Evolutionary conservation across 192 early-diverging fungal genomes (phyloP).

Genomic region (Entrophospora sp.): DNA sequence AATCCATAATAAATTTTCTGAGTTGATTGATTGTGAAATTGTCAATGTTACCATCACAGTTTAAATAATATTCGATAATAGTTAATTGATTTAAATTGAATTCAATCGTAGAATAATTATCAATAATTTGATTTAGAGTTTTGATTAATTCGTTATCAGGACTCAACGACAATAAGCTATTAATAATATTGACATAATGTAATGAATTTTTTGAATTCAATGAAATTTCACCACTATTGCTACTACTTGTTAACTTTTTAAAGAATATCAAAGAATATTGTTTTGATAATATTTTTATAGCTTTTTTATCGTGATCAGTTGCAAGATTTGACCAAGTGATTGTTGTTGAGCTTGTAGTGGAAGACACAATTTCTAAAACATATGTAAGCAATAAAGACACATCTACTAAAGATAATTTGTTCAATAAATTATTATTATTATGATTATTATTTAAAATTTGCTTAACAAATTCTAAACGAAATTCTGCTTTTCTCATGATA

Average conservation of each 20-base stretch:
- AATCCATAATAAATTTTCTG: constrained; percentile 9
- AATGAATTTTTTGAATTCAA: neutral
- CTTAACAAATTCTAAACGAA: constrained; percentile 3
- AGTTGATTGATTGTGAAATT: neutral
- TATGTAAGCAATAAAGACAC: no score
- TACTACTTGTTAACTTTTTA: constrained; percentile 15
- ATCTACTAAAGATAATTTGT: neutral
- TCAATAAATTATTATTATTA: no score
- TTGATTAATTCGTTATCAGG: neutral
- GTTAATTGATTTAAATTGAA: constrained; percentile 18
- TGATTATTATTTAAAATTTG: neutral
- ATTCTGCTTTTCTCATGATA: neutral
- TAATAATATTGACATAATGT: neutral
- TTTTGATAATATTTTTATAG: constrained; percentile 16
- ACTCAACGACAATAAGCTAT: neutral
- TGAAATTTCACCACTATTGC: no score
- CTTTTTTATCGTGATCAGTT: constrained; percentile 20
- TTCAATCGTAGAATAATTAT: neutral
- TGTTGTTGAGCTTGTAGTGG: no score
- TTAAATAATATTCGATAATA: constrained; percentile 12
- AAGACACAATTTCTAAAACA: no score
- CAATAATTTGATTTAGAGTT: neutral
- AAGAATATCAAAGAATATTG: constrained; percentile 15
- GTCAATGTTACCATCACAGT: neutral
- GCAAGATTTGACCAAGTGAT: constrained; percentile 20